These are phyloP conservation scores for Colletotrichum sp. DNA, from an alignment of 2,329 filamentous ascomycete genomes.

Conservation along the genomic window DNA sequence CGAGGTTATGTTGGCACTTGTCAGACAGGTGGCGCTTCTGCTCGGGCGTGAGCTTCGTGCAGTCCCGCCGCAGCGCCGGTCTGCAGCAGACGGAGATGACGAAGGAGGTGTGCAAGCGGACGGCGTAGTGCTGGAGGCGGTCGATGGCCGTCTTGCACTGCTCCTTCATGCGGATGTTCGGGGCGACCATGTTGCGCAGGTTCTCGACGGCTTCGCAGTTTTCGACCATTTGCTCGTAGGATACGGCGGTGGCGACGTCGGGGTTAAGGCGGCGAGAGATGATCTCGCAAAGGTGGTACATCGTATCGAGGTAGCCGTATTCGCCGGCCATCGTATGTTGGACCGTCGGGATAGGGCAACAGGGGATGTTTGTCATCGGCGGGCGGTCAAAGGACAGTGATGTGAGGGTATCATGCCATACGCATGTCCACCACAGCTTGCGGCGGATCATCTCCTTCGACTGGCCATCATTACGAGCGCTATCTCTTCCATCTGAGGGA, in stretches of 20 bases:
- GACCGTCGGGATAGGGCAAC: constrained; percentile 57
- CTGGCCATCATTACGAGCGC: constrained; percentile 45
- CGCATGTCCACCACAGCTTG: constrained; percentile 68
- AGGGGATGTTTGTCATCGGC: constrained; percentile 66
- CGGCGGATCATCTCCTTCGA: constrained; percentile 61
- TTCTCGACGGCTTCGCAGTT: constrained; percentile 61
- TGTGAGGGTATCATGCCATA: constrained; percentile 71
- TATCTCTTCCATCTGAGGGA: constrained; percentile 50
- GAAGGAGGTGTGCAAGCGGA: constrained; percentile 69
- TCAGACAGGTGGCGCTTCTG: constrained; percentile 62
- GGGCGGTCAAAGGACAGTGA: constrained; percentile 71
- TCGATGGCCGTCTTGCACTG: constrained; percentile 69
- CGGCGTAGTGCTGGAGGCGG: constrained; percentile 67
- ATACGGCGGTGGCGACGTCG: constrained; percentile 53
- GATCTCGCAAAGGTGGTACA: constrained; percentile 68
- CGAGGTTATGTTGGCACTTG: constrained; percentile 66
- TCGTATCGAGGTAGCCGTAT: constrained; percentile 66
- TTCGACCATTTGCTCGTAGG: constrained; percentile 60
- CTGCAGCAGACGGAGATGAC: constrained; percentile 70
- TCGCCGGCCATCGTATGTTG: constrained; percentile 48
- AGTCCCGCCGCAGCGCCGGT: constrained; percentile 63
- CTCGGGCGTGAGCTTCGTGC: constrained; percentile 49
- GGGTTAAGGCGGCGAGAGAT: constrained; percentile 64
- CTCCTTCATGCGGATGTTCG: constrained; percentile 63
- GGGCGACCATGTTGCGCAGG: constrained; percentile 52